Percentiles rank a stretch among this genome's conserved stretches.
Evolutionary conservation across 768 basidiomycete species (phyloP).

Genomic region (Pulveroboletus sp.): DNA sequence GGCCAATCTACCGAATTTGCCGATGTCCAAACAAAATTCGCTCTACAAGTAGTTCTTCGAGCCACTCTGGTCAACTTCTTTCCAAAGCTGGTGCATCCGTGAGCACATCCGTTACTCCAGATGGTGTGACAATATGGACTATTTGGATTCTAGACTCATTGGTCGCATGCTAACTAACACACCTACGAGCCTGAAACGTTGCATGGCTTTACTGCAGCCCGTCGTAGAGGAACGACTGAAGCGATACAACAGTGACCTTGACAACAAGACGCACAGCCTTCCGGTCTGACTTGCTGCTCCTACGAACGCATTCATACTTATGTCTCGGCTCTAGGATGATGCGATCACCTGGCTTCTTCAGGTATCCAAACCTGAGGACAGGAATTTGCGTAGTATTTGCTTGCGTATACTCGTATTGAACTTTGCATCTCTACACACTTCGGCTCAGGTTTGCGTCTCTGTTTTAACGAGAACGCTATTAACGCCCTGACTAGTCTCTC

Average conservation of each 20-base stretch:
- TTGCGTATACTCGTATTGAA: constrained; percentile 36
- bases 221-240: constrained; percentile 32
- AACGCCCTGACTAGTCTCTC: constrained; percentile 25
- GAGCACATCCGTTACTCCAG: constrained; percentile 8
- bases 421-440: constrained; percentile 35
- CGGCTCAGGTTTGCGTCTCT: constrained; percentile 26
- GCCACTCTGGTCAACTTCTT: constrained; percentile 32
- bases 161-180: constrained; percentile 32
- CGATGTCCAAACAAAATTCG: constrained; percentile 31
- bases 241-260: constrained; percentile 23
- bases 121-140: constrained; percentile 13
- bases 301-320: constrained; percentile 5
- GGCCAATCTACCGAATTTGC: constrained; percentile 36
- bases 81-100: constrained; percentile 34
- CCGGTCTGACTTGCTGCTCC: constrained; percentile 27
- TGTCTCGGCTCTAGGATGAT: constrained; percentile 29
- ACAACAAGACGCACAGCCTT: constrained; percentile 21
- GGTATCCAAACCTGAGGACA: constrained; percentile 23
- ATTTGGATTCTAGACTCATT: constrained; percentile 23
- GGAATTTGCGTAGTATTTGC: constrained; percentile 26
- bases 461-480: background rate
- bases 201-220: constrained; percentile 28
- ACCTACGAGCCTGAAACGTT: constrained; percentile 26
- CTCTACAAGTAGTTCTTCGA: constrained; percentile 30
- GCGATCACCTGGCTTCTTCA: constrained; percentile 40